Evolutionary conservation across 331 rosid genomes (phyloP).

Genomic region (Rhamnella rubrinervis): DNA sequence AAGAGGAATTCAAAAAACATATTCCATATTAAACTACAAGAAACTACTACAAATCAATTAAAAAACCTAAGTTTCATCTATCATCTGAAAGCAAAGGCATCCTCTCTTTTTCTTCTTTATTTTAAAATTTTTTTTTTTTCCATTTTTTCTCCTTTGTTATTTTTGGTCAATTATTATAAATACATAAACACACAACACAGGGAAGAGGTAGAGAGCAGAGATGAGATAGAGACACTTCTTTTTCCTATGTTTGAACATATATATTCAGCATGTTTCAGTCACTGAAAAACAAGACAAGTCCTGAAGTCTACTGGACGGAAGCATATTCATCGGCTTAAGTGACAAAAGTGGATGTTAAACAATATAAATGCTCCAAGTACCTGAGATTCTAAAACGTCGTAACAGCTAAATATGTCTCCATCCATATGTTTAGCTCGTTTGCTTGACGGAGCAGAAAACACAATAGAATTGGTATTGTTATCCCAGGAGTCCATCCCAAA

Average conservation of each 20-base stretch:
- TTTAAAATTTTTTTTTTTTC: too few species aligned
- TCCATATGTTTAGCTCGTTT: conserved; percentile 62
- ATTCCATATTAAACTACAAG: neutral
- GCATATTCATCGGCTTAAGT: too few species aligned
- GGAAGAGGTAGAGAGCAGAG: too few species aligned
- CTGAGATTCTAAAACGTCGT: conserved; percentile 69
- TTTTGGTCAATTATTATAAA: too few species aligned
- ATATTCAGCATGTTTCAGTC: too few species aligned
- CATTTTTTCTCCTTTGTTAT: too few species aligned
- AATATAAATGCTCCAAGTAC: conserved; percentile 22
- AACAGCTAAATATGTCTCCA: conserved; percentile 54
- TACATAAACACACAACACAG: too few species aligned
- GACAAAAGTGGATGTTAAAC: neutral
- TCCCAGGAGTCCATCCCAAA: conserved; percentile 75
- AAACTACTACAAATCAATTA: neutral
- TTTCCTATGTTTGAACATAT: too few species aligned
- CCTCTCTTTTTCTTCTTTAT: too few species aligned
- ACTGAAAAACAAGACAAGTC: too few species aligned
- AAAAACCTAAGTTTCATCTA: neutral
- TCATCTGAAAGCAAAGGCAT: neutral
- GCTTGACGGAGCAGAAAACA: conserved; percentile 51
- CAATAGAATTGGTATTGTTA: conserved; percentile 57
- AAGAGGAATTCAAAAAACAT: neutral
- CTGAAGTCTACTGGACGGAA: too few species aligned
- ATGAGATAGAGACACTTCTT: too few species aligned